Base-by-base conservation (phyloP, 192 early-diverging fungal genomes). In the Gryganskiella cystojenkinii region DNA sequence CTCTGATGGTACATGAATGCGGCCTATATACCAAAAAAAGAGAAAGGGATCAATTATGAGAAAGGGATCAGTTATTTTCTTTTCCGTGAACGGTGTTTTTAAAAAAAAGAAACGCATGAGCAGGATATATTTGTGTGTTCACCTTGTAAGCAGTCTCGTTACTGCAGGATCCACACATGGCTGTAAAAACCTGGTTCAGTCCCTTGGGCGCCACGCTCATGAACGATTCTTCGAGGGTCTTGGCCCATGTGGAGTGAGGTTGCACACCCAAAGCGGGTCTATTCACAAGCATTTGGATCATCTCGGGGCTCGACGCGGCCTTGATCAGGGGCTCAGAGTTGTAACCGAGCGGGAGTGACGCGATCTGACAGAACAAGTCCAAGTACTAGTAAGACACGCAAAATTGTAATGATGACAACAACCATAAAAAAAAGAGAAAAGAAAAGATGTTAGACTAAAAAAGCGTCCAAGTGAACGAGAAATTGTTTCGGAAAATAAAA, bases 111-210 rank as follows among this genome's bases (percentile, higher is more conserved):
- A 56, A 19, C 14, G 30, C 3, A 56, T 52, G 22, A 37, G 40
- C 31, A 20, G 2, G 28, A 30, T 0, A 11, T 31, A 11, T 31
- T 5, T 8, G 27, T 15, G 28, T 27, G 22, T 13, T 59, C 69
- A 78, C 74, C 79, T 92, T 92, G 81, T 85, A 92, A 1, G 91
- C 91, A 42, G 88, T 83, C 68, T 92, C 91, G 57, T 92, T 92
- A 55, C 89, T 88, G 68, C 89, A 90, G n/a, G 90, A 90, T 3
- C 91, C 91, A 61, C 89, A 89, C 83, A 90, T 88, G 3, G 87
- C 83, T 10, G 91, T 92, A 45, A 92, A 92, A 27, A 92, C 86
- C 68, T 91, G 87, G 63, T 81, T 83, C 78, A 92, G 64, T 3
- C 91, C 91, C 45, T 81, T 75, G 13, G 91, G 91, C 6, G 85